A percentile compares a stretch with the other conserved stretches of the same genome.
phyloP scores from a whole-genome alignment of 1,284 basidiomycete species.

The Puccinia coronata region DNA sequence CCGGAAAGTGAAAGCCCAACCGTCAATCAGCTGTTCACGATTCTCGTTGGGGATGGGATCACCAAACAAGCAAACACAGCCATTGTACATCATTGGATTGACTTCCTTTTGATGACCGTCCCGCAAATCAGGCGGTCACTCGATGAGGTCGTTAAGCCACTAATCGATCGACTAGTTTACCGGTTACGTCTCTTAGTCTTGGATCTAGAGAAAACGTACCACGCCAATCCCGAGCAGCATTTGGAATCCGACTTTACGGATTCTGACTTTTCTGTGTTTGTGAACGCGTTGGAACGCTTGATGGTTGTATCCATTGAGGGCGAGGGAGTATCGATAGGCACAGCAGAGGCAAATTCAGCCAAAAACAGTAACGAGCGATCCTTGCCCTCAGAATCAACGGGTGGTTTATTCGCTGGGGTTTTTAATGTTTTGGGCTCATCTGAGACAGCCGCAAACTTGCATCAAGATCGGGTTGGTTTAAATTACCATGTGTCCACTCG shows the following conservation, averaged over 20 bases:
- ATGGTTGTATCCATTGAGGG: constrained; percentile 65
- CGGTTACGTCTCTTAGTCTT: constrained; percentile 69
- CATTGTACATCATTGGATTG: constrained; percentile 90
- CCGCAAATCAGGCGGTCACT: constrained; percentile 75
- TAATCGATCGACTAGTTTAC: constrained; percentile 77
- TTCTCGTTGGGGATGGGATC: constrained; percentile 78
- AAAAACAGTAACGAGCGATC: constrained; percentile 59
- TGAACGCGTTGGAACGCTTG: constrained; percentile 79
- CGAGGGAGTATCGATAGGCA: constrained; percentile 57
- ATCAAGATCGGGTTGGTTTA: constrained; percentile 7
- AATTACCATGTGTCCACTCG: background rate
- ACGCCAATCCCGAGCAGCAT: constrained; percentile 56
- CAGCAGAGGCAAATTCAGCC: constrained; percentile 58
- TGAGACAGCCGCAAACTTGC: constrained; percentile 21
- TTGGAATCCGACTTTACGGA: constrained; percentile 65
- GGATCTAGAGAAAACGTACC: constrained; percentile 62
- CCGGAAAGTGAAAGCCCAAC: constrained; percentile 8
- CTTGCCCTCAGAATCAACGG: constrained; percentile 20
- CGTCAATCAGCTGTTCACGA: constrained; percentile 67
- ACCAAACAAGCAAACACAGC: constrained; percentile 70
- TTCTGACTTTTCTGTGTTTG: constrained; percentile 77
- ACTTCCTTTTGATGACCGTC: constrained; percentile 88
- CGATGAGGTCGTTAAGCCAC: constrained; percentile 69
- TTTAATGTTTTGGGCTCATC: constrained; percentile 68
- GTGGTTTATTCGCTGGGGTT: constrained; percentile 69